phyloP scores from a whole-genome alignment of 2,329 filamentous ascomycete genomes.

The Phaeoacremonium minimum region DNA sequence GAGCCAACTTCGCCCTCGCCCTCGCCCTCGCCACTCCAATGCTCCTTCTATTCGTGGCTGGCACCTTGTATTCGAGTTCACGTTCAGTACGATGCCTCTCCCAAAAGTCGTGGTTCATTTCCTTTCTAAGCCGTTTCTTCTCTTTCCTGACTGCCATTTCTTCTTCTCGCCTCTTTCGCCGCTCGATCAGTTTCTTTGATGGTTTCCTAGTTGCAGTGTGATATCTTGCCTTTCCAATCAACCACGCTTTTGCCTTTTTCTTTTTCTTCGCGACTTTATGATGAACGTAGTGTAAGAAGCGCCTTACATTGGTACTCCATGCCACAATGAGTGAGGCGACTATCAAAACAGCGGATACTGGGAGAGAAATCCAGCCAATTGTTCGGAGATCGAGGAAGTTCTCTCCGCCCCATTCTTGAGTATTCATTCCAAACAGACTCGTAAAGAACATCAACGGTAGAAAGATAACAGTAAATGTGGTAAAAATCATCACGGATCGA shows the following conservation, averaged over 20 bases:
- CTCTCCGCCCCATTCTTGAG: constrained; percentile 6
- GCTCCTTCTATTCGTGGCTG: constrained; percentile 3
- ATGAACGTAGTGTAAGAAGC: background rate
- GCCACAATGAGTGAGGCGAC: constrained; percentile 1
- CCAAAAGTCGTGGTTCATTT: constrained; percentile 7
- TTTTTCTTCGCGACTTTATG: background rate
- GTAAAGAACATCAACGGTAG: constrained; percentile 17
- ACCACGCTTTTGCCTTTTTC: background rate
- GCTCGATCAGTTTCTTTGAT: background rate
- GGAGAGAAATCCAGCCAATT: constrained; percentile 4
- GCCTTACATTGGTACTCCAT: constrained; percentile 3
- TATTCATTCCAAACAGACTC: constrained; percentile 13
- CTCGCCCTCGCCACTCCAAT: background rate
- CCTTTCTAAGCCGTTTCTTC: constrained; percentile 3
- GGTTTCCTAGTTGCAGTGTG: background rate
- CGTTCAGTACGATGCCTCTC: constrained; percentile 4
- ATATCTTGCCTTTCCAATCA: background rate
- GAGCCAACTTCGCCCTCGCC: constrained; percentile 3
- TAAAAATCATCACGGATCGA: constrained; percentile 24
- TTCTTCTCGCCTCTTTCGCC: background rate
- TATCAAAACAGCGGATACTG: constrained; percentile 2
- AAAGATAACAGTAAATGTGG: constrained; percentile 24
- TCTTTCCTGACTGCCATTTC: constrained; percentile 1
- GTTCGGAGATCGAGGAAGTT: constrained; percentile 1
- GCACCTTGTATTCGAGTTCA: constrained; percentile 4